Base-by-base conservation (phyloP, 768 basidiomycete species). In the Mycena vulgaris region DNA sequence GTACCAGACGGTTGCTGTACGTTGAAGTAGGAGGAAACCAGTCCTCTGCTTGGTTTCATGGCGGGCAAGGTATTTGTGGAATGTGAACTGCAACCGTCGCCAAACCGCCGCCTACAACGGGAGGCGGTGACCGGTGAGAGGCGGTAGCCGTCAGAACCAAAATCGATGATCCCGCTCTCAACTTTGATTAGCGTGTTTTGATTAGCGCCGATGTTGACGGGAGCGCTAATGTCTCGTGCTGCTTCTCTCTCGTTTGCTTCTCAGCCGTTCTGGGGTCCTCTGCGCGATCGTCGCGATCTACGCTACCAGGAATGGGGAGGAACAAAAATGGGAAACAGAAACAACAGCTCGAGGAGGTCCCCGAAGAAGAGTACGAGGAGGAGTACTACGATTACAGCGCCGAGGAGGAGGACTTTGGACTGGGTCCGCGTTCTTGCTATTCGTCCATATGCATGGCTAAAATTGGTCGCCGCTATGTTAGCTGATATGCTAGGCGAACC, bases 271-370 rank as follows among this genome's bases (percentile, higher is more conserved):
- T 53, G 25, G 23, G 42, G 56, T 39, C 33, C 53, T 63, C 39
- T 40, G 51, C 40, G 33, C 51, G 69, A 70, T 70, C 65, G 37
- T 37, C 30, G 21, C 60, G 69, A 70, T 70, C 63, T 48, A 49
- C 40, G 19, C 42, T 21, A n/a, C n/a, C 42, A 21, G 14, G 21
- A 17, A 73, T 74, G 72, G 68, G 47, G 21, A 74, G 68, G 51
- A 70, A 70, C 53, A 71, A 71, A 39, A 68, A 63, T 37, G 72
- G 72, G 40, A 74, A 74, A 35, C 73, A 74, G 49, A 74, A 74
- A 58, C 62, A 53, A 42, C 25, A 5, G 37, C 63, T 70, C 21
- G 73, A 74, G 51, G 66, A 69, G 57, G 70, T 74, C 19, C 69
- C 66, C 23, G 73, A 74, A 65, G 47, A 58, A 23, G 67, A 66